Base-by-base conservation (phyloP, 2,329 filamentous ascomycete genomes). In the Ploettnerulaceae sp. region DNA sequence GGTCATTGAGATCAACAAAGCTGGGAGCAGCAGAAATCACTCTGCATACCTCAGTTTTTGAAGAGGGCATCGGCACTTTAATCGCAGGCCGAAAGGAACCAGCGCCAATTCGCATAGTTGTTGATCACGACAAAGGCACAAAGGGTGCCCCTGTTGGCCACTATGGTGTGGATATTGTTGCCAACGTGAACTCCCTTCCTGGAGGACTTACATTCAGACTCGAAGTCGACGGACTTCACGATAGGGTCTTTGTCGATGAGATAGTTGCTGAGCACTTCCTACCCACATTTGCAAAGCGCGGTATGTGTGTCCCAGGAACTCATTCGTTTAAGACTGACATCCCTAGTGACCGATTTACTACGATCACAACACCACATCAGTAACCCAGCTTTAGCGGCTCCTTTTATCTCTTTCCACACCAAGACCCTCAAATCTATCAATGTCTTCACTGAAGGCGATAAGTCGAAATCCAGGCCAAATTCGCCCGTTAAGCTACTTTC, bases 401-500 rank as follows among this genome's bases (percentile, higher is more conserved):
- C 84, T 0, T 71, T 95, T 51, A 76, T 95, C 3, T 82, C 82
- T 8, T 88, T 86, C 55, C 86, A 95, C 61, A 81, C 82, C 35
- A 89, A 89, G 52, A 79, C 87, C 2, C 71, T 95, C 21, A 82
- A 83, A 25, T 80, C 81, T 3, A 69, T 95, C 18, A 77, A 76
- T 36, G 71, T 86, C 31, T 71, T 78, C 15, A 71, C 79, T 24
- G 76, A 82, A 31, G 73, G 76, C 0, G 79, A 82, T 59, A 85
- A 79, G 63, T 76, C 79, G 8, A 76, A 76, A 45, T 82, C 81
- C 61, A 75, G 91, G 7, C 81, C 82, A 4, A 79, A 84, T n/a
- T 96, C 90, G 1, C 90, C 91, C 0, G 87, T 94, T 37, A 97
- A 96, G 64, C 75, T 95, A 60, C 72, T 97, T 12, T 94, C 90